Evolutionary conservation across 2,329 filamentous ascomycete species (phyloP).

Genomic region (Cucurbitaria berberidis): DNA sequence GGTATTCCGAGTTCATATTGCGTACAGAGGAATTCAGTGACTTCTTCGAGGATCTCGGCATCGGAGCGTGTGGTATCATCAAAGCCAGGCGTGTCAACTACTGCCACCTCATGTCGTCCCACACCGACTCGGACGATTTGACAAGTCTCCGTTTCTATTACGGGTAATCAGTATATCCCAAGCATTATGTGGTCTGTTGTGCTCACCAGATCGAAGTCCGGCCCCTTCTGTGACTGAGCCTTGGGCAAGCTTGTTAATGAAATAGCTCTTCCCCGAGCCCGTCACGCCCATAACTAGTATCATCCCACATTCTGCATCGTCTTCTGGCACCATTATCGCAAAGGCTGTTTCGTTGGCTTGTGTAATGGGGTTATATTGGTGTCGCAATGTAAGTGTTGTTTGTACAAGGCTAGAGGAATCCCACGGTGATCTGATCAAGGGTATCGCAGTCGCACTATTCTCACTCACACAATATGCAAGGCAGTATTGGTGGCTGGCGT

Average conservation of each 20-base stretch:
- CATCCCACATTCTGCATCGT: slow-evolving; percentile 15
- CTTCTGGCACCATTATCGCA: neutral
- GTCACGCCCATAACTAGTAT: slow-evolving; percentile 42
- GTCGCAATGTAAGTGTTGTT: neutral
- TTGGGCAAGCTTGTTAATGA: slow-evolving; percentile 34
- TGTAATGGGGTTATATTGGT: neutral
- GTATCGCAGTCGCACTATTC: neutral
- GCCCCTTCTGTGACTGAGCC: slow-evolving; percentile 7
- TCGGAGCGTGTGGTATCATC: slow-evolving; percentile 54
- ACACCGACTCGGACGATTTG: slow-evolving; percentile 16
- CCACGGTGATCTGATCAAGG: neutral
- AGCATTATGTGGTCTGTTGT: neutral
- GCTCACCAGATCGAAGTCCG: slow-evolving; percentile 1
- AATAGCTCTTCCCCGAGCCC: slow-evolving; percentile 40
- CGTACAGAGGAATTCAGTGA: slow-evolving; percentile 45
- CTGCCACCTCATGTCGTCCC: slow-evolving; percentile 17
- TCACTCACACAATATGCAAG: neutral
- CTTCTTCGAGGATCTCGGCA: slow-evolving; percentile 50
- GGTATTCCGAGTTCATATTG: slow-evolving; percentile 41
- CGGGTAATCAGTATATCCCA: neutral
- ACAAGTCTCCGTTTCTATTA: slow-evolving; percentile 1
- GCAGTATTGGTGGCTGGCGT: neutral
- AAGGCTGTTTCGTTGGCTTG: neutral
- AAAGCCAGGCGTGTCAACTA: slow-evolving; percentile 58
- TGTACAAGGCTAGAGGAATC: neutral